Base-by-base conservation (phyloP, 108 stramenopile species). In the Skeletonema menzelii region DNA sequence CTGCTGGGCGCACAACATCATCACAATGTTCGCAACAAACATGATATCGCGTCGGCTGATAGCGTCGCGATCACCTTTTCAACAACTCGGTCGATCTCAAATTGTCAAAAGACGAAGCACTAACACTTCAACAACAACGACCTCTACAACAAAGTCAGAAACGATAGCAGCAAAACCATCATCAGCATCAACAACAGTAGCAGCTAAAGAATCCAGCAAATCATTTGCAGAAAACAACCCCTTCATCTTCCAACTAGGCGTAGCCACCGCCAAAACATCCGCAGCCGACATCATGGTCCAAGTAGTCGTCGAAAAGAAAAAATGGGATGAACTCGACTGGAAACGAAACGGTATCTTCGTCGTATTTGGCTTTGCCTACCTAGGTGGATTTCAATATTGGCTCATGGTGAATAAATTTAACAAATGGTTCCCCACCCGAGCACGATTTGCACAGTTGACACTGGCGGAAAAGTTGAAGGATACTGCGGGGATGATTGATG, bases 311-410 rank as follows among this genome's bases (percentile, higher is more conserved):
- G 95, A 94, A 63, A 55, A 77, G 55, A 87, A 84, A 40, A 85
- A 82, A 26, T 67, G 76, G n/a, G 72, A 72, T 38, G 91, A 91
- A 69, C 79, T 96, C 37, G 95, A 96, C 69, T 90, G 77, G 87
- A 84, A 88, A 61, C 77, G 95, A 38, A 94, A 94, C 69, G 81
- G 56, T 2, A 78, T 92, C 38, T 96, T 96, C 69, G 87, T 94
- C 8, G 82, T 91, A 4, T 96, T 96, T 75, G 95, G 95, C 24
- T 89, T 90, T 69, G 82, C 76, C 20, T 96, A 96, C 60, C 87
- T 96, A 14, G 95, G 95, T 40, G 76, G 87, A 30, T 96, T 96
- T 61, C 95, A 96, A 69, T 96, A 88, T 56, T 94, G 85, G 85
- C 80, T 94, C 15, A 91, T 94, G 91, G 91, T 96, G 20, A 88